Base-by-base conservation (phyloP, 352 stramenopile genomes). In the Pythium graminicola region DNA sequence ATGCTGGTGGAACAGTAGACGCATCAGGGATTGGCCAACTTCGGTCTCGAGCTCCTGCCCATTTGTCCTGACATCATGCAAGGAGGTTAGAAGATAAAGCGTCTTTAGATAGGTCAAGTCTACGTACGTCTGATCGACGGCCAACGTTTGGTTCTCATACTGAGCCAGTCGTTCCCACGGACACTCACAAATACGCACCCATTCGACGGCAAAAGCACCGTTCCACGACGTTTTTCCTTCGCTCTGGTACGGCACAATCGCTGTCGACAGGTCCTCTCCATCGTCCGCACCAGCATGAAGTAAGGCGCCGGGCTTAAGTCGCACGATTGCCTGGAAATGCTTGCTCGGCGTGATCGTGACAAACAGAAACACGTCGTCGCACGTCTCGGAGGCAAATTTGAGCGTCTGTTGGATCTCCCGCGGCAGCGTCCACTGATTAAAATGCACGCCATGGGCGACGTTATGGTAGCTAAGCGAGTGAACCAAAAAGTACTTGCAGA, bases 171-270 rank as follows among this genome's bases (percentile, higher is more conserved):
- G 76, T n/a, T 90, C 76, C 77, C 81, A 95, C 7, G 84, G 84
- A 63, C 81, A 92, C 47, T 95, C 82, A 38, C 81, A 93, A 16
- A 89, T 89, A n/a, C 79, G 76, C 24, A 95, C 65, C 84, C 84
- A 95, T 29, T 93, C 80, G 42, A 95, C 60, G 22, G 63, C 59
- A 62, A 95, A 92, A 0, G 67, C 65, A 1, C 77, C 77, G 3
- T 64, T 52, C 84, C 84, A 94, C 38, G 70, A 46, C 0, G 38
- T 41, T 50, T 79, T 74, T 0, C 63, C 67, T 7, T 85, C 68
- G 39, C 54, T 63, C 29, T 86, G 61, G 35, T 88, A 91, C 24
- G 84, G 81, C 7, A 94, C 67, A 11, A 72, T 69, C 1, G 23
- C 59, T 0, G 56, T 29, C 1, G 75, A 51, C 1, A 90, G 38